Percentiles rank a stretch among this genome's conserved stretches.
These are phyloP conservation scores for Aquilaria yunnanensis DNA, from an alignment of 345 rosid species.

Conservation along the genomic window DNA sequence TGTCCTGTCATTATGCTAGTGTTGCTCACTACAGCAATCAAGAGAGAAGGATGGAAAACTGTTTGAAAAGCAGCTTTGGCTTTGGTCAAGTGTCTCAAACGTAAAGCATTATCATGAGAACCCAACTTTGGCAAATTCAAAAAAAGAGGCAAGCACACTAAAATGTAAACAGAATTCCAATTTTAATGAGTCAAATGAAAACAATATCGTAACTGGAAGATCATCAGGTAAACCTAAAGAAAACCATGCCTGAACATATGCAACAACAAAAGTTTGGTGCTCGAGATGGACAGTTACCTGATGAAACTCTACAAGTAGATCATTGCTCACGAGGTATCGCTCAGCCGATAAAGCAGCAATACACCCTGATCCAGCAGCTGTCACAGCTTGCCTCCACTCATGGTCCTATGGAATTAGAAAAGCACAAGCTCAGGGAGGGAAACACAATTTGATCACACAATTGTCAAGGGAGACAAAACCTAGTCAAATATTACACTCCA, in stretches of 20 bases:
- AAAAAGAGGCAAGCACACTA: not conserved
- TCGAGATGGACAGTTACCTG: slow-evolving; percentile 45
- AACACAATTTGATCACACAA: no score
- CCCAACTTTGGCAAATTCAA: not conserved
- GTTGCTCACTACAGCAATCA: no score
- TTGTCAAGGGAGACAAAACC: no score
- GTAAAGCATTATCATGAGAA: no score
- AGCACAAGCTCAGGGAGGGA: no score
- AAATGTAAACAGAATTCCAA: not conserved
- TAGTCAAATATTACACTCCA: no score
- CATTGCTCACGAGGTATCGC: slow-evolving; percentile 81
- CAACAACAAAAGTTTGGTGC: not conserved
- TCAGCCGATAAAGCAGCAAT: slow-evolving; percentile 94
- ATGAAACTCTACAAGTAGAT: slow-evolving; percentile 89
- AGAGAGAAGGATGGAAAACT: no score
- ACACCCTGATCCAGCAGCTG: slow-evolving; percentile 98
- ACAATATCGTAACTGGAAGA: slow-evolving; percentile 5
- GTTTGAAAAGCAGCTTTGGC: no score
- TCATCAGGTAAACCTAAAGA: not conserved
- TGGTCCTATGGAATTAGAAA: slow-evolving; percentile 50
- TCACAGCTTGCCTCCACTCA: slow-evolving; percentile 97
- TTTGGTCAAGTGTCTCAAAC: no score
- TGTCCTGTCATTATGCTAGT: no score
- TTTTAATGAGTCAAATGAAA: not conserved
- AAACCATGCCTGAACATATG: not conserved